Conservation (phyloP, 2,329 filamentous ascomycete species). For the Phialemonium atrogriseum region DNA sequence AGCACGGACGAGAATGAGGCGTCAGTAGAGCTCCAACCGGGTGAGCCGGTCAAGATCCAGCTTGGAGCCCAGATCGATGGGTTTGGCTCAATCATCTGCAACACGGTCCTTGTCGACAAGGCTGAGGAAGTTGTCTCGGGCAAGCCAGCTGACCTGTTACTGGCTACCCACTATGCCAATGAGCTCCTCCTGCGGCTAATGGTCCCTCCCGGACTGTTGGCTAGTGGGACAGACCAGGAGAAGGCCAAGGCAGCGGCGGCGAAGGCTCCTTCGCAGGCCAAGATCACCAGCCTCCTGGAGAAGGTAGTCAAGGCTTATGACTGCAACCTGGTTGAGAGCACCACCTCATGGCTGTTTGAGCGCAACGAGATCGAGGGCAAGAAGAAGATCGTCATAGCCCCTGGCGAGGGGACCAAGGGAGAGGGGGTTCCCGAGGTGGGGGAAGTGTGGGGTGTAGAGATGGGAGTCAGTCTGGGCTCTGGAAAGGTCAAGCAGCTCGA, state of each 20-base stretch:
- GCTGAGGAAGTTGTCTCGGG: constrained; percentile 59
- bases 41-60: constrained; percentile 93
- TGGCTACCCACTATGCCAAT: constrained; percentile 92
- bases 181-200: constrained; percentile 88
- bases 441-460: constrained; percentile 97
- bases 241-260: constrained; percentile 81
- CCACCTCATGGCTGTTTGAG: constrained; percentile 93
- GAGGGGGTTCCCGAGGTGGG: constrained; percentile 82
- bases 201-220: constrained; percentile 80
- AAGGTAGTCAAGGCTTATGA: constrained; percentile 88
- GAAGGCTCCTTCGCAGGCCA: constrained; percentile 76
- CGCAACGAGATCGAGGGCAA: constrained; percentile 94
- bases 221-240: constrained; percentile 82
- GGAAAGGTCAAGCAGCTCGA: constrained; percentile 93
- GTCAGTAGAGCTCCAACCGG: constrained; percentile 66
- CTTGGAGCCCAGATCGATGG: constrained; percentile 98
- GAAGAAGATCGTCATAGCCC: constrained; percentile 95
- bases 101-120: constrained; percentile 72
- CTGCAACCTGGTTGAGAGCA: constrained; percentile 92
- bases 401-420: constrained; percentile 79
- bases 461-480: constrained; percentile 80
- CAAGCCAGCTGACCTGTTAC: constrained; percentile 74
- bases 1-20: constrained; percentile 82
- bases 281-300: constrained; percentile 82
- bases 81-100: constrained; percentile 91